A percentile compares a stretch with the other conserved stretches of the same genome.
Evolutionary conservation across 2,329 filamentous ascomycete genomes (phyloP).

Genomic region (Aspergillus unguis): DNA sequence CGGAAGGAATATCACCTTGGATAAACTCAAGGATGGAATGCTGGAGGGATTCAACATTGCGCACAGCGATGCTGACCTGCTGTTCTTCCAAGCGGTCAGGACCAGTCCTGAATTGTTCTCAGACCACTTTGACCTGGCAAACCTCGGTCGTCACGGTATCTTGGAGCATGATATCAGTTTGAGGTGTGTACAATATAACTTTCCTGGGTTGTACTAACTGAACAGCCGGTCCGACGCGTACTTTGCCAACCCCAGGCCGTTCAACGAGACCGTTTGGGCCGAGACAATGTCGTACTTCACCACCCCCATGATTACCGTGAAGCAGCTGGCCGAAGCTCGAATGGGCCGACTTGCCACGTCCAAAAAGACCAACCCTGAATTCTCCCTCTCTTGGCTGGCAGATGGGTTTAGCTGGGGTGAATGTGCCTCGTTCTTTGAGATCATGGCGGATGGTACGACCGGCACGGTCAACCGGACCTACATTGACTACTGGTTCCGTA

Average conservation of each 20-base stretch:
- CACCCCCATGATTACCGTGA: constrained; percentile 9
- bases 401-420: constrained; percentile 15
- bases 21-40: constrained; percentile 14
- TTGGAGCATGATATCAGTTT: constrained; percentile 16
- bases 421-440: constrained; percentile 16
- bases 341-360: constrained; percentile 14
- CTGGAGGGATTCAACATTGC: constrained; percentile 13
- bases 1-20: constrained; percentile 10
- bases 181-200: not conserved
- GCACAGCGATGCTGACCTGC: constrained; percentile 5
- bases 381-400: constrained; percentile 1
- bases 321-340: constrained; percentile 7
- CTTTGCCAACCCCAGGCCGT: constrained; percentile 15
- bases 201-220: not conserved
- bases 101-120: constrained; percentile 4
- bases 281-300: constrained; percentile 16
- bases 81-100: constrained; percentile 10
- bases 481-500: constrained; percentile 16
- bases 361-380: constrained; percentile 10
- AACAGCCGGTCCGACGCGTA: constrained; percentile 14
- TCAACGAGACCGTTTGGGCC: constrained; percentile 17
- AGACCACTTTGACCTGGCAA: constrained; percentile 5
- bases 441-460: constrained; percentile 14
- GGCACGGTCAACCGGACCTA: constrained; percentile 11
- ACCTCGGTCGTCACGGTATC: constrained; percentile 10